A percentile compares a stretch with the other conserved stretches of the same genome.
phyloP scores from a whole-genome alignment of 1,284 basidiomycete species.

The Moniliella sp. region DNA sequence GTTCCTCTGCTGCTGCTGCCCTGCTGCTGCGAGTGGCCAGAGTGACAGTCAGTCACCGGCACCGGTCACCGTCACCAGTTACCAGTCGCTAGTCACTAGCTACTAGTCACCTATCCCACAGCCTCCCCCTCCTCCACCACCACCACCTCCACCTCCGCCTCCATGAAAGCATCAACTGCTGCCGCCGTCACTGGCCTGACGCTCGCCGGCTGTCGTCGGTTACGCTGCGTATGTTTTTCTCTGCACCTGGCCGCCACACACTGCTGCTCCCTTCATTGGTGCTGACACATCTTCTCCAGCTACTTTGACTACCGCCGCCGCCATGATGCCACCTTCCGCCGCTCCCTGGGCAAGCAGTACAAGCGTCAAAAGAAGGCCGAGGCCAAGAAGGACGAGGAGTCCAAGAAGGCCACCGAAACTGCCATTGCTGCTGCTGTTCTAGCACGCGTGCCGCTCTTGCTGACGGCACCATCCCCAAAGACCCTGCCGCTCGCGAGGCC shows the following conservation, averaged over 20 bases:
- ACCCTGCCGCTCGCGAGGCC: constrained; percentile 35
- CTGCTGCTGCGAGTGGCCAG: too few relatives aligned
- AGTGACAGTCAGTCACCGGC: too few relatives aligned
- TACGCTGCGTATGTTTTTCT: constrained; percentile 10
- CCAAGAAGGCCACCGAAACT: background rate
- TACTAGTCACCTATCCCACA: too few relatives aligned
- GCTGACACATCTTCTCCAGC: constrained; percentile 18
- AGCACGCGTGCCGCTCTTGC: constrained; percentile 10
- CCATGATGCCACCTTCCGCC: constrained; percentile 68
- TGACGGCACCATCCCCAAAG: constrained; percentile 11
- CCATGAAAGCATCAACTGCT: constrained; percentile 5
- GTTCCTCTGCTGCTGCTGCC: too few relatives aligned
- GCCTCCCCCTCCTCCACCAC: too few relatives aligned
- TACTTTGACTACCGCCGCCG: constrained; percentile 91
- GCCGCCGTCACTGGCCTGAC: constrained; percentile 4
- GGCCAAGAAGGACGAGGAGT: constrained; percentile 35
- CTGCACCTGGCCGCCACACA: too few relatives aligned
- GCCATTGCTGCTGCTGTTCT: background rate
- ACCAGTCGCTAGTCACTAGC: too few relatives aligned
- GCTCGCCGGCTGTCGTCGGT: constrained; percentile 18
- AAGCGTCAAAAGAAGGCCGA: constrained; percentile 44
- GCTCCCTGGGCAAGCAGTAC: constrained; percentile 55
- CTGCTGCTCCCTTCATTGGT: background rate
- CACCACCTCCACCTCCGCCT: too few relatives aligned
- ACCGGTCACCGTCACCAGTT: too few relatives aligned